Percentiles rank a stretch among this genome's conserved stretches.
These are phyloP conservation scores for Venturia pyrina DNA, from an alignment of 2,329 filamentous ascomycete species.

Conservation along the genomic window DNA sequence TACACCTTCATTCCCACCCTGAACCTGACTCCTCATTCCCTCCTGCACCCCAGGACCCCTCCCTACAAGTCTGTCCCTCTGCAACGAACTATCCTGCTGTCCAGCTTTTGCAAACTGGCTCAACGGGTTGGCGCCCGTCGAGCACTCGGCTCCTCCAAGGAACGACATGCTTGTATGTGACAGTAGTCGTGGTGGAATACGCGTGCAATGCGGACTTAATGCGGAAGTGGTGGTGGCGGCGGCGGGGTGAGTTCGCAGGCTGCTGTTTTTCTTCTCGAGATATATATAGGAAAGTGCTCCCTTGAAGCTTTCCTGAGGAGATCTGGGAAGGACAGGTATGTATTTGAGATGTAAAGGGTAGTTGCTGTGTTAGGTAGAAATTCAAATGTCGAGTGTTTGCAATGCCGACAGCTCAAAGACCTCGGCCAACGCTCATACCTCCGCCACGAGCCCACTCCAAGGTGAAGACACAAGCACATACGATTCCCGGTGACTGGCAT, in stretches of 20 bases:
- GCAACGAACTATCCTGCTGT: conserved; percentile 88
- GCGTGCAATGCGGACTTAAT: background rate
- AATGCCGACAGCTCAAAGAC: background rate
- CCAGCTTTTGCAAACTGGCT: conserved; percentile 97
- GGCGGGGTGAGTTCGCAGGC: background rate
- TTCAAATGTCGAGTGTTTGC: background rate
- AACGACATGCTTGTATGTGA: conserved; percentile 65
- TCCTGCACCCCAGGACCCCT: conserved; percentile 62
- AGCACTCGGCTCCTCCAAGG: conserved; percentile 91
- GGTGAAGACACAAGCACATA: background rate
- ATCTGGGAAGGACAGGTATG: background rate
- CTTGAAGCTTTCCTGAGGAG: background rate
- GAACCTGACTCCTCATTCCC: conserved; percentile 66
- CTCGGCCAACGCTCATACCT: background rate
- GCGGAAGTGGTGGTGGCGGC: conserved; percentile 1
- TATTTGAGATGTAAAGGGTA: background rate
- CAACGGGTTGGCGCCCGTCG: conserved; percentile 87
- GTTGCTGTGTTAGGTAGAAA: background rate
- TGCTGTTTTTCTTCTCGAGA: too few relatives aligned
- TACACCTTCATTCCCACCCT: conserved; percentile 54
- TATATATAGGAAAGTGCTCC: too few relatives aligned
- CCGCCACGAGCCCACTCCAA: background rate
- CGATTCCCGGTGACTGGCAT: background rate
- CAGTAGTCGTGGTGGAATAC: background rate
- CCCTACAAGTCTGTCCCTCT: conserved; percentile 79